Evolutionary conservation across 2,329 filamentous ascomycete genomes (phyloP).

Genomic region (Penicillium sp.): DNA sequence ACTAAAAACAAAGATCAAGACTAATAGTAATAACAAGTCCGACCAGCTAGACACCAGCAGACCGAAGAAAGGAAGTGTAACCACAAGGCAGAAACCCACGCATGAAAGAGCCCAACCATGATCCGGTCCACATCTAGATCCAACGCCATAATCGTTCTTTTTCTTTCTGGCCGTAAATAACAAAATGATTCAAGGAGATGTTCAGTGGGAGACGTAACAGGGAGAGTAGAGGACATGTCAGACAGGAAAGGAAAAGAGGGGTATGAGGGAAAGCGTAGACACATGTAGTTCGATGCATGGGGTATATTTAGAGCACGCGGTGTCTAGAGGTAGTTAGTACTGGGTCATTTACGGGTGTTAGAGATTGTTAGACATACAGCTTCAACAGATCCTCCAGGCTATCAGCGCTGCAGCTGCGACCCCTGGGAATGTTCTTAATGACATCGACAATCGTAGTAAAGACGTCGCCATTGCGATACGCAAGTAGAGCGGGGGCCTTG

Average conservation of each 20-base stretch:
- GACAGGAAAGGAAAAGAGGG: constrained; percentile 17
- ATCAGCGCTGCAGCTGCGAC: constrained; percentile 45
- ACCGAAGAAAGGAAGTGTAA: neutral
- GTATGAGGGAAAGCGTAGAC: constrained; percentile 6
- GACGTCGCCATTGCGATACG: constrained; percentile 83
- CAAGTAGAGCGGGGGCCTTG: constrained; percentile 78
- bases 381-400: constrained; percentile 56
- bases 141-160: constrained; percentile 9
- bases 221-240: constrained; percentile 4
- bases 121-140: neutral
- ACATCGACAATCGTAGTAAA: constrained; percentile 86
- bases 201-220: neutral
- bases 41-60: constrained; percentile 4
- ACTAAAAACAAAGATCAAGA: constrained; percentile 10
- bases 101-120: constrained; percentile 8
- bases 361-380: constrained; percentile 46
- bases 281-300: constrained; percentile 6
- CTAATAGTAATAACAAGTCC: neutral
- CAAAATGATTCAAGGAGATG: neutral
- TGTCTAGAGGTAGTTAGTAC: constrained; percentile 22
- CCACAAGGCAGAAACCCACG: neutral
- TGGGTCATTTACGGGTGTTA: neutral
- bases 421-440: constrained; percentile 72
- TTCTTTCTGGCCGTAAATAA: neutral
- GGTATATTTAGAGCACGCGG: constrained; percentile 26